phyloP scores from a whole-genome alignment of 73 alveolate genomes.

The Tetrahymena elliotti region DNA sequence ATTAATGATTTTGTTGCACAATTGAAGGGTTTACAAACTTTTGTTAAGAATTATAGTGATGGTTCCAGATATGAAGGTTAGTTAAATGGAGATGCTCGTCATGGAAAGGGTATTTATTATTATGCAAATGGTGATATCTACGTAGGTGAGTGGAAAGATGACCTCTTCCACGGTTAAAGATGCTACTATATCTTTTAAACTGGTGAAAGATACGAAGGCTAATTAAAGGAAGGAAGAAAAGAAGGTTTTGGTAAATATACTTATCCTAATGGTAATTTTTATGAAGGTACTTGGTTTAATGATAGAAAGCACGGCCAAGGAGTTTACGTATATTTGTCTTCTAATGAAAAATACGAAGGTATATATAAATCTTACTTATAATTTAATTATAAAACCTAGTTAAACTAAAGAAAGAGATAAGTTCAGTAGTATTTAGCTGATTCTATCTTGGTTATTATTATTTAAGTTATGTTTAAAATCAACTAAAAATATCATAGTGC shows the following conservation, averaged over 20 bases:
- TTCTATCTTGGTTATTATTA: background rate
- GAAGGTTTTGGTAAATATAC: constrained; percentile 30
- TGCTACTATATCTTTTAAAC: constrained; percentile 19
- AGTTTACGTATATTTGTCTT: constrained; percentile 11
- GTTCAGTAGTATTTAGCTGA: background rate
- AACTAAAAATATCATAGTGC: background rate
- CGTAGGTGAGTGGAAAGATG: constrained; percentile 46
- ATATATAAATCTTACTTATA: too few relatives aligned
- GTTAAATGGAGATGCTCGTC: constrained; percentile 22
- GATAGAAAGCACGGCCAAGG: constrained; percentile 36
- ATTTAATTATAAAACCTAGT: too few relatives aligned
- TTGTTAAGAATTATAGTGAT: constrained; percentile 26
- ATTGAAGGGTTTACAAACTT: background rate
- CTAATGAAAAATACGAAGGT: constrained; percentile 43
- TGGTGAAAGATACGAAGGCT: constrained; percentile 42
- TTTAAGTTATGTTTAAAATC: background rate
- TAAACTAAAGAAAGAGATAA: too few relatives aligned
- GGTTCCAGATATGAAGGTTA: constrained; percentile 33
- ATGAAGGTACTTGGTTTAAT: constrained; percentile 34
- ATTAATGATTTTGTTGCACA: background rate
- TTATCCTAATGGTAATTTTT: constrained; percentile 30
- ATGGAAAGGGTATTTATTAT: constrained; percentile 27
- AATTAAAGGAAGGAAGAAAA: constrained; percentile 28
- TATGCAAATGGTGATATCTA: constrained; percentile 39
- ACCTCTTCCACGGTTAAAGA: constrained; percentile 41